Evolutionary conservation across 192 early-diverging fungal genomes (phyloP).

Genomic region (Phlyctochytrium planicorne): DNA sequence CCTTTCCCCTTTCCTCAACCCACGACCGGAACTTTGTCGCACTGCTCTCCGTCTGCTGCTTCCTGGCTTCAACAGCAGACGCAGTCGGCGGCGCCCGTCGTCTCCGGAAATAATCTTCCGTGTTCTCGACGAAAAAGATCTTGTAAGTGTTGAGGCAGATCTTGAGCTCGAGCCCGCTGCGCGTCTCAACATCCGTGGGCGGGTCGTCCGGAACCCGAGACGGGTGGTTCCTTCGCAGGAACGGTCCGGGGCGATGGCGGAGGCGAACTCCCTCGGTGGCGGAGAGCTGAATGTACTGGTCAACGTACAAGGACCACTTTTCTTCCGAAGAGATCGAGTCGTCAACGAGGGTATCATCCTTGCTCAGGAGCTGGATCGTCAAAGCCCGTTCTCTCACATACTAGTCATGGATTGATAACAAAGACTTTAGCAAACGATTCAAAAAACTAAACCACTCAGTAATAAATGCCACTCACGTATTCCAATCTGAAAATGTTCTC

Average conservation of each 20-base stretch:
- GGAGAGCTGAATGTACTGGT: conserved; percentile 84
- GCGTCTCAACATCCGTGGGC: conserved; percentile 55
- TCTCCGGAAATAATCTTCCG: conserved; percentile 82
- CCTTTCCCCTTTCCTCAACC: conserved; percentile 11
- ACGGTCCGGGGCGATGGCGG: conserved; percentile 64
- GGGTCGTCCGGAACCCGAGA: conserved; percentile 38
- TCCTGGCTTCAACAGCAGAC: neutral
- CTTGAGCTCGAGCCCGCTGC: conserved; percentile 89
- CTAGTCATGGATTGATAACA: conserved; percentile 35
- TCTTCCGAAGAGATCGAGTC: conserved; percentile 83
- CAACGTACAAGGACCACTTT: conserved; percentile 93
- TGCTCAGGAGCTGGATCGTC: conserved; percentile 84
- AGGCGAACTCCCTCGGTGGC: conserved; percentile 73
- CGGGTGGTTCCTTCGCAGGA: conserved; percentile 68
- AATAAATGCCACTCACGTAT: conserved; percentile 55
- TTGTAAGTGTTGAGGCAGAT: conserved; percentile 97
- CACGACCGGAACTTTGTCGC: conserved; percentile 8
- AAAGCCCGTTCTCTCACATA: conserved; percentile 56
- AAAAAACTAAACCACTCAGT: too few species aligned
- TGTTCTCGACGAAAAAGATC: conserved; percentile 92
- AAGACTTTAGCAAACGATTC: neutral
- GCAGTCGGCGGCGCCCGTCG: neutral
- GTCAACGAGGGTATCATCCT: conserved; percentile 84
- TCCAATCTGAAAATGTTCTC: conserved; percentile 81
- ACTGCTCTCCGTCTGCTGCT: neutral